Evolutionary conservation across 148 eudicot species (phyloP).

Genomic region (Camellia sinensis): DNA sequence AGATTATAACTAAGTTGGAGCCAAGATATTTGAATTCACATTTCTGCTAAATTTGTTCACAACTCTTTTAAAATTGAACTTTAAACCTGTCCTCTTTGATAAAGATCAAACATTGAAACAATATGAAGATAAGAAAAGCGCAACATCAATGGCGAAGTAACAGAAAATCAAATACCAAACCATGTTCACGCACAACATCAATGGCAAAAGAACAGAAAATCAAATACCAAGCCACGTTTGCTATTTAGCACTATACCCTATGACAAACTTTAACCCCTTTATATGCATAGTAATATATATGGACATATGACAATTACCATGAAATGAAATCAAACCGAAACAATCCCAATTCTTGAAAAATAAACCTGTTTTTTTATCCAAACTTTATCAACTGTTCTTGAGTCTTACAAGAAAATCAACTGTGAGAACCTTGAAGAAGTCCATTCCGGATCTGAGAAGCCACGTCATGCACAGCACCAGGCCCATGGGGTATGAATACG

Average conservation of each 20-base stretch:
- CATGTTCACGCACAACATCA: too few species aligned
- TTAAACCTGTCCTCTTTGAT: too few species aligned
- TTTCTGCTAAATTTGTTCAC: too few species aligned
- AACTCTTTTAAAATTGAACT: too few species aligned
- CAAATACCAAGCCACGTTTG: background rate
- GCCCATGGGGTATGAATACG: slow-evolving; percentile 67
- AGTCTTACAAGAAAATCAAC: background rate
- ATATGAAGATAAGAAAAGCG: too few species aligned
- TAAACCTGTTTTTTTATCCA: background rate
- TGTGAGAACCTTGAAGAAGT: slow-evolving; percentile 36
- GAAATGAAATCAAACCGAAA: background rate
- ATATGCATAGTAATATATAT: background rate
- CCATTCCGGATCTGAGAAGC: slow-evolving; percentile 62
- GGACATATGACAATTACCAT: background rate
- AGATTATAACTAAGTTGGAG: too few species aligned
- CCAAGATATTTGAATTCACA: too few species aligned
- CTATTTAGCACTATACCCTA: background rate
- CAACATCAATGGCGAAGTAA: too few species aligned
- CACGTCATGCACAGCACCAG: slow-evolving; percentile 58
- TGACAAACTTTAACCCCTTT: background rate
- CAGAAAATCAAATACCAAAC: too few species aligned
- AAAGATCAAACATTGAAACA: too few species aligned
- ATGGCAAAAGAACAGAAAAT: too few species aligned
- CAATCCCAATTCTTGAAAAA: background rate
- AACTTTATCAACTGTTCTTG: background rate